Conservation (phyloP, 1,284 basidiomycete species). For the Caloboletus inedulis region DNA sequence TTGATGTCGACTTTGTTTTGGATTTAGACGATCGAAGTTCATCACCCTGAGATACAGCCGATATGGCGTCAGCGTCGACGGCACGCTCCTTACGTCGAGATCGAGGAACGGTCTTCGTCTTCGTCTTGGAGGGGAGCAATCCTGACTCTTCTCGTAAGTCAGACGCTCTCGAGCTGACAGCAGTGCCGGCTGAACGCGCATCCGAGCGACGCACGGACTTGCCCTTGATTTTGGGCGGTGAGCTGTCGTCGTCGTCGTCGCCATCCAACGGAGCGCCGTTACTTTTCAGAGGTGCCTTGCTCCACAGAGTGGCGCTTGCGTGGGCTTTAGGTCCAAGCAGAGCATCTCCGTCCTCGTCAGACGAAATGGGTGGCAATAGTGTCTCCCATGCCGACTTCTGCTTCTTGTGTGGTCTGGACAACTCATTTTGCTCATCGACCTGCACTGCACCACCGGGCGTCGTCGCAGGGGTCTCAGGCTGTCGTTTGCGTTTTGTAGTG, state of each 20-base stretch:
- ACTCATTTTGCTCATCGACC: neutral
- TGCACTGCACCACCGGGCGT: neutral
- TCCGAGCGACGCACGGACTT: neutral
- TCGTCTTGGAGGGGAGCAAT: neutral
- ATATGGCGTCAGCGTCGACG: neutral
- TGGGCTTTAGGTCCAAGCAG: accelerated
- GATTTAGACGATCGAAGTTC: conserved; percentile 1
- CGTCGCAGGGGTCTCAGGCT: neutral
- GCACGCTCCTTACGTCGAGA: neutral
- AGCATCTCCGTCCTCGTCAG: conserved; percentile 12
- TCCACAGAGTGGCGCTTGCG: neutral
- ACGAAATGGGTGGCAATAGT: conserved; percentile 12
- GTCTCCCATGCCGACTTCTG: conserved; percentile 13
- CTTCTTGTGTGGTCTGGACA: conserved; percentile 20
- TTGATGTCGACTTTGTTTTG: neutral
- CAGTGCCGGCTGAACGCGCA: neutral
- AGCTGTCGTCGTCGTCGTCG: conserved; percentile 4
- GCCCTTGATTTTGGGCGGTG: conserved; percentile 6
- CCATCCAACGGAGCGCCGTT: neutral
- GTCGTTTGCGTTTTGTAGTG: conserved; percentile 23
- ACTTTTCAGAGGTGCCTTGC: neutral
- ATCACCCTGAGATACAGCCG: conserved; percentile 1
- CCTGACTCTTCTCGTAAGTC: neutral
- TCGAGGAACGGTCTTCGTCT: neutral
- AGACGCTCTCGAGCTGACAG: neutral